Evolutionary conservation across 306 rosid species (phyloP), one percentile per base, ranked within the genome.

Genomic region (Fagus sylvatica): DNA sequence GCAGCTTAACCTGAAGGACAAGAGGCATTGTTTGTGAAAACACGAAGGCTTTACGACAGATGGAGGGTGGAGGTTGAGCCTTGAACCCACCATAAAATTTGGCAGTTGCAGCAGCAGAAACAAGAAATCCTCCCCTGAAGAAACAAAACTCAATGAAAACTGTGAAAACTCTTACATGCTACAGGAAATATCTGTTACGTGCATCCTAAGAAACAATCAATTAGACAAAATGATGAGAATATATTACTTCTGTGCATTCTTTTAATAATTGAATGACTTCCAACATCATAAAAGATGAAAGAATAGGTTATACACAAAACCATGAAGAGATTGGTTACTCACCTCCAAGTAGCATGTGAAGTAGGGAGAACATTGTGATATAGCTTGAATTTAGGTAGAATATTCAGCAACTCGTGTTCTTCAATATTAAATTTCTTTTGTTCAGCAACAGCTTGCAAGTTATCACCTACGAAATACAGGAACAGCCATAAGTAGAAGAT

Each of bases 61-160:
- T 83, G 30, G 32, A 34, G 74, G 86, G 80, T 16, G 97, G 90
- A 75, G 91, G 91, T 77, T 80, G 81, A 30, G 92, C 98, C 80
- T 90, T 86, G 75, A 92, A 85, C 66, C 82, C 92, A 54, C 79
- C 90, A 78, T 80, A 80, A 51, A 76, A 51, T 62, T 74, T 28
- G 22, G 43, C 75, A 8, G 73, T 39, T 43, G 71, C 62, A 77
- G 28, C 2, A 46, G 8, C 80, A 43, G 79, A 6, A 16, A 72
- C 79, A 71, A 34, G 11, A 76, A 93, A 85, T 72, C 78, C 82
- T 71, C 98, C 98, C 86, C 95, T 94, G 78, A 71, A 81, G 78
- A 79, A 82, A 69, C 71, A 79, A 62, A 53, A 57, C 75, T 39
- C 73, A 69, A 33, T 54, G 46, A 43, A 72, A 74, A 57, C 28